Evolutionary conservation across 306 rosid genomes (phyloP).

Genomic region (Ochetophila trinervis): DNA sequence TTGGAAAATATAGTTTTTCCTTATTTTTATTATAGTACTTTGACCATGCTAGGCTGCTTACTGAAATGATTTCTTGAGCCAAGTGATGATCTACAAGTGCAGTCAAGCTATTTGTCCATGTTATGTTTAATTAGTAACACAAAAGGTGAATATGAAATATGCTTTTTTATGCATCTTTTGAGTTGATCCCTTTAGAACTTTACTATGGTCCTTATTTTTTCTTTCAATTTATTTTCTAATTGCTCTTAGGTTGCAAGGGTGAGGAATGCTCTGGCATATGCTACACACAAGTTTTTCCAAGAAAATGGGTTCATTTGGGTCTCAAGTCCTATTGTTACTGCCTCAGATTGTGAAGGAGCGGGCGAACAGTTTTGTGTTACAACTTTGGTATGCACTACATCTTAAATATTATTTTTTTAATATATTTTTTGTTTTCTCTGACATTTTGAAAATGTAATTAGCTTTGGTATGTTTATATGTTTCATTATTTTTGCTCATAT

Average conservation of each 20-base stretch:
- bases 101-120: too few relatives aligned
- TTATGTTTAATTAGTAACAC: background rate
- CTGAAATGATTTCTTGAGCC: too few relatives aligned
- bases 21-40: too few relatives aligned
- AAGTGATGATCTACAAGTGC: too few relatives aligned
- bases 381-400: conserved; percentile 66
- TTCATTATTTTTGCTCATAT: too few relatives aligned
- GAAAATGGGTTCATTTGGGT: conserved; percentile 93
- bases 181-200: conserved; percentile 11
- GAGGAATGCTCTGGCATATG: conserved; percentile 84
- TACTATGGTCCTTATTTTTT: background rate
- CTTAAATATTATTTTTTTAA: conserved; percentile 15
- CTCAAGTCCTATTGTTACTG: conserved; percentile 89
- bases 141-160: background rate
- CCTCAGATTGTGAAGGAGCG: conserved; percentile 99
- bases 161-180: conserved; percentile 16
- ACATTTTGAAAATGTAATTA: background rate
- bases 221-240: conserved; percentile 17
- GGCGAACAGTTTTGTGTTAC: conserved; percentile 98
- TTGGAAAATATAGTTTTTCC: too few relatives aligned
- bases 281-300: conserved; percentile 93
- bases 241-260: conserved; percentile 82
- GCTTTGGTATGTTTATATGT: too few relatives aligned
- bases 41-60: too few relatives aligned
- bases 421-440: conserved; percentile 8